These are phyloP conservation scores for Salix udensis DNA, from an alignment of 345 rosid genomes.

Conservation along the genomic window DNA sequence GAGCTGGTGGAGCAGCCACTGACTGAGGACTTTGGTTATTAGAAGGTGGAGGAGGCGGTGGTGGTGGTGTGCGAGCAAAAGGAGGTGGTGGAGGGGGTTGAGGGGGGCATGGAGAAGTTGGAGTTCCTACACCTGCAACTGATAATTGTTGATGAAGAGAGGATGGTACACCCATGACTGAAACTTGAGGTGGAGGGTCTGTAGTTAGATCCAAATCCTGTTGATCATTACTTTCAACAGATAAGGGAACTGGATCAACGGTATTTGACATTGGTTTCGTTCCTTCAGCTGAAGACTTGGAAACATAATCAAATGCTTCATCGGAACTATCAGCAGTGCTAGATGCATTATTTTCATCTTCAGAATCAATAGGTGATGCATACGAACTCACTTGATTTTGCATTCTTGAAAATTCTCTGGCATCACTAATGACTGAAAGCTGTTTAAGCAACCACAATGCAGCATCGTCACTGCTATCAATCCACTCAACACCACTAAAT, in stretches of 20 bases:
- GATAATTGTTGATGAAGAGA: constrained; percentile 30
- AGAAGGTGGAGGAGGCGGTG: constrained; percentile 18
- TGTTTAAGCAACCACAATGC: constrained; percentile 90
- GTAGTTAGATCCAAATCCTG: constrained; percentile 36
- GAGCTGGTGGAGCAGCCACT: neutral
- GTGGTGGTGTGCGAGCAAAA: constrained; percentile 11
- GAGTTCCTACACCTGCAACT: constrained; percentile 26
- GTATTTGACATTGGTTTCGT: constrained; percentile 11
- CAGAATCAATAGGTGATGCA: constrained; percentile 72
- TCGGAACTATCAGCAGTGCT: constrained; percentile 95
- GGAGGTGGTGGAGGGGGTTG: constrained; percentile 20
- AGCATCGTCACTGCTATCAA: constrained; percentile 82
- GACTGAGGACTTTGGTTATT: neutral
- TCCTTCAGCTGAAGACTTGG: constrained; percentile 35
- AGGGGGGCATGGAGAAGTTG: constrained; percentile 29
- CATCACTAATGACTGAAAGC: constrained; percentile 79
- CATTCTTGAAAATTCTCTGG: constrained; percentile 68
- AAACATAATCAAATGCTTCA: constrained; percentile 65
- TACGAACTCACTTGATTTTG: constrained; percentile 63
- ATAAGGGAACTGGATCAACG: constrained; percentile 28
- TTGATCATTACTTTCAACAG: constrained; percentile 39
- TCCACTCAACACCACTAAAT: constrained; percentile 85
- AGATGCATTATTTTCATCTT: constrained; percentile 85
- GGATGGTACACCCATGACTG: constrained; percentile 24
- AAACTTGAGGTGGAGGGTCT: constrained; percentile 35